Evolutionary conservation across 495 filamentous ascomycete species (phyloP), one percentile per base, ranked within the genome.

Genomic region (Oidiodendron maius): DNA sequence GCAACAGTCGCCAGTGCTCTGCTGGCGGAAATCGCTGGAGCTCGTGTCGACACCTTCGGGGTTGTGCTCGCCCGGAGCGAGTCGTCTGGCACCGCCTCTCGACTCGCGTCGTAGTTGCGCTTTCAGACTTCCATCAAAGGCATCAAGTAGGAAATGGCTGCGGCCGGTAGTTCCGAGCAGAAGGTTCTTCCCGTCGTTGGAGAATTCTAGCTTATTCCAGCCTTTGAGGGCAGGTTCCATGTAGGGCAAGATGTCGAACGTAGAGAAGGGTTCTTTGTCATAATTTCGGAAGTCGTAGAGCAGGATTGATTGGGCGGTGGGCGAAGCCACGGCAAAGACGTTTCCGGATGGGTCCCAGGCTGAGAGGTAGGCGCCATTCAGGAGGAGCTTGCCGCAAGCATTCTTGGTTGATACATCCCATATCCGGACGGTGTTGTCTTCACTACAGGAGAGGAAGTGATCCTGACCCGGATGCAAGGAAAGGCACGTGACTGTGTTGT

Each of bases 271-370:
- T 2, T 80, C 73, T 58, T 91, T 94, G 58, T 95, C 87, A 68
- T 86, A 96, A 55, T 95, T 95, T 38, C 89, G 82, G 52, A 89
- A 76, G 65, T 99, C 94, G 67, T 96, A 97, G 44, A 99, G 80
- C 18, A 96, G 74, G 47, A 99, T 71, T 10, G 78, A 75, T 10
- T 83, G 81, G 22, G 84, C 82, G 1, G 74, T 72, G n/a, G 91
- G 86, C 0, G 82, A 89, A 4, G 84, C 94, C 30, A 99, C 77
- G 13, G 93, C 93, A 57, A 99, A 89, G 38, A 97, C 89, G 6
- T 81, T 82, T 1, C 87, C 93, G 2, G 87, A 89, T 2, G 94
- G 67, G 68, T 99, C 93, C 66, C 85, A 97, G 16, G 91, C 82
- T 6, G 86, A 77, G 0, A 99, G 80, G 51, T 87, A 85, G 3